Conservation (phyloP, 805 yeast genomes). For the Isabelozyma pseudorhagii region DNA sequence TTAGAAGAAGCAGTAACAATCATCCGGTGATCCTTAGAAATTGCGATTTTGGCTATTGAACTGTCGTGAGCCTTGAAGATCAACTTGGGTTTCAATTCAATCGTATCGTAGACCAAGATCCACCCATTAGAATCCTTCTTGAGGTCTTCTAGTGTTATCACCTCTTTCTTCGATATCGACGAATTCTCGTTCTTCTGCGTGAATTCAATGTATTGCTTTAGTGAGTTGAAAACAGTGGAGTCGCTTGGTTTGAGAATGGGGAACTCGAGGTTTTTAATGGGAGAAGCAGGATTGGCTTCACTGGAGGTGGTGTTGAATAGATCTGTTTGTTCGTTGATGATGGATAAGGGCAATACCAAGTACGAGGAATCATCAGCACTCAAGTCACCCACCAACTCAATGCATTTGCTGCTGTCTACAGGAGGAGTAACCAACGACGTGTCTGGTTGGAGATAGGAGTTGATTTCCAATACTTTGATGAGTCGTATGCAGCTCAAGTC, state of each 20-base stretch:
- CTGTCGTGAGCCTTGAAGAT: conserved; percentile 41
- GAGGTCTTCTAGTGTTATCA: conserved; percentile 23
- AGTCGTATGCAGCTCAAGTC: conserved; percentile 89
- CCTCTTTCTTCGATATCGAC: conserved; percentile 8
- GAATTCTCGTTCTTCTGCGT: conserved; percentile 19
- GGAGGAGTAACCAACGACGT: not conserved
- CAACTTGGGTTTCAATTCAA: conserved; percentile 25
- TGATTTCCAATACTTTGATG: conserved; percentile 40
- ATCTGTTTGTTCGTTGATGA: conserved; percentile 27
- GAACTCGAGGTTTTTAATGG: conserved; percentile 7
- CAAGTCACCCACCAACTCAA: conserved; percentile 31
- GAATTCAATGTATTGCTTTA: conserved; percentile 20
- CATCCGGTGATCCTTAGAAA: conserved; percentile 20
- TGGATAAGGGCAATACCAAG: conserved; percentile 32
- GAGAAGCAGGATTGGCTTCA: not conserved
- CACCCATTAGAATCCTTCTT: conserved; percentile 29
- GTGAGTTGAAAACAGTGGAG: conserved; percentile 9
- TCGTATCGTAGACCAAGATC: conserved; percentile 39
- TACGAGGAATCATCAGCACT: conserved; percentile 33
- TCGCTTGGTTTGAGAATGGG: conserved; percentile 17
- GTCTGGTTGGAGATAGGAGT: conserved; percentile 5
- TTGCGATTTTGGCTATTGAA: conserved; percentile 27
- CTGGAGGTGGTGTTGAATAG: conserved; percentile 18
- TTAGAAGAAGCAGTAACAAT: conserved; percentile 42
- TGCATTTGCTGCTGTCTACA: not conserved